Evolutionary conservation across 1,139 yeast species (phyloP).

Genomic region (Nadsonia commutata): DNA sequence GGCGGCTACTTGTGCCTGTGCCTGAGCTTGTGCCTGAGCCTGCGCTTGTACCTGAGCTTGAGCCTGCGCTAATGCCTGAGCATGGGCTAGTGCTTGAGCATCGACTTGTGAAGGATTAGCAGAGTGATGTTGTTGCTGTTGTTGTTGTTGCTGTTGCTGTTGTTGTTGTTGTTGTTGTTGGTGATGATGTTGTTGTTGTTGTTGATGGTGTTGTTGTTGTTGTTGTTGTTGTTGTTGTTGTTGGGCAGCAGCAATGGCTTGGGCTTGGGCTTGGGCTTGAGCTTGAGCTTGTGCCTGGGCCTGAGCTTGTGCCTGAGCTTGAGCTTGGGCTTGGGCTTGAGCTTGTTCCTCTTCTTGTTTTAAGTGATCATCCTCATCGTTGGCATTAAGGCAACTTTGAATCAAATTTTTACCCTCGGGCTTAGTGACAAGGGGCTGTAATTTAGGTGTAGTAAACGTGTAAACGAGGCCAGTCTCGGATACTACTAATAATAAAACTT

Average conservation of each 20-base stretch:
- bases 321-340: background rate
- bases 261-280: background rate
- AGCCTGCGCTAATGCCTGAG: background rate
- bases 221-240: background rate
- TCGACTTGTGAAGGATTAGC: no score
- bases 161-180: background rate
- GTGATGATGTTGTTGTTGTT: background rate
- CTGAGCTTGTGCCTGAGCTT: background rate
- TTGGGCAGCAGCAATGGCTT: background rate
- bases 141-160: background rate
- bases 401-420: constrained; percentile 93
- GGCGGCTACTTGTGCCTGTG: background rate
- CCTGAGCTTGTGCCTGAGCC: background rate
- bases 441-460: constrained; percentile 96
- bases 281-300: background rate
- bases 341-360: background rate
- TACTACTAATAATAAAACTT: constrained; percentile 82
- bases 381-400: constrained; percentile 94
- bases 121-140: background rate
- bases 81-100: background rate
- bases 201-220: background rate
- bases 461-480: constrained; percentile 95
- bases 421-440: constrained; percentile 93
- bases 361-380: constrained; percentile 30
- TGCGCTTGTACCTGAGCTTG: background rate